Base-by-base conservation (phyloP, 2,329 filamentous ascomycete genomes). In the Claviceps africana region DNA sequence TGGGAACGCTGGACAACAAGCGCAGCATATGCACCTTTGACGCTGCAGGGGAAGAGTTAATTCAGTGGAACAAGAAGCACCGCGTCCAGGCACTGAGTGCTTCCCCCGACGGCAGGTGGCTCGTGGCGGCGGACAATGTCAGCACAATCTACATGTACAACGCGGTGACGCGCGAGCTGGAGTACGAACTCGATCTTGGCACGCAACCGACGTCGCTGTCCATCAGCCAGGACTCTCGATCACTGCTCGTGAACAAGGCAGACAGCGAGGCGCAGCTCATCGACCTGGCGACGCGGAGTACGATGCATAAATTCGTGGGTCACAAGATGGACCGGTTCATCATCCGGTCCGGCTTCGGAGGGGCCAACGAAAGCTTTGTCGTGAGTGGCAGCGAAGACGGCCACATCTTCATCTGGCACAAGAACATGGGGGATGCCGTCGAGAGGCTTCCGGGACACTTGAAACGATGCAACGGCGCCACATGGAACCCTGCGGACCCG, bases 351-450 rank as follows among this genome's bases (percentile, higher is more conserved):
- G 73, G 76, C 0, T 93, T 96, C 67, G 93, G 93, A 19, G 93
- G 93, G 33, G 90, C 91, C 1, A 84, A 87, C 54, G 89, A 96
- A 69, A 90, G 85, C 64, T 96, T 96, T 65, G 85, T 97, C 10
- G 75, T 94, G 30, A 91, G 87, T 61, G 93, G 93, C 11, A 95
- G 89, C 61, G 89, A 96, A 77, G 79, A 82, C 56, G 81, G 81
- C 2, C 76, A 78, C 52, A 78, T 97, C 43, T 85, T 88, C 64
- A 87, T 98, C 55, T 97, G 90, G 88, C 87, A 95, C 65, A 93
- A 88, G 66, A 84, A 83, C 53, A 88, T 85, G 37, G 88, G 88
- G 6, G 74, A 77, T 6, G 74, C 85, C 1, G 81, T 98, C 6
- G 86, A 89, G 62, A 83, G 79, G 47, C 72, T 97, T 2, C 77